Conservation (phyloP, 1,284 basidiomycete species). For the Ganoderma sinense region DNA sequence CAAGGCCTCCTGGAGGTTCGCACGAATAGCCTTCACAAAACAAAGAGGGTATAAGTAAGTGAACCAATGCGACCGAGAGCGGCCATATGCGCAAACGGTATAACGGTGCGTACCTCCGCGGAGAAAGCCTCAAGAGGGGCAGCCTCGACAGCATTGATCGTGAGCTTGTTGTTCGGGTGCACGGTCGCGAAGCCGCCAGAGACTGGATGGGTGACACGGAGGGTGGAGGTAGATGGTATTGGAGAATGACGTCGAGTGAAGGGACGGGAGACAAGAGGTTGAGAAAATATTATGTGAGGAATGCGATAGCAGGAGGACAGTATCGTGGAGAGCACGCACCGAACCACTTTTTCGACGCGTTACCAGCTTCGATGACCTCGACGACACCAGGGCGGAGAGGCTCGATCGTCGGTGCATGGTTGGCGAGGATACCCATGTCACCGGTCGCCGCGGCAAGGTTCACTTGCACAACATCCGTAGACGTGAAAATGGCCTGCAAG, state of each 20-base stretch:
- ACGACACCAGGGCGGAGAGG: constrained; percentile 91
- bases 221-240: background rate
- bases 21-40: constrained; percentile 78
- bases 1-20: constrained; percentile 91
- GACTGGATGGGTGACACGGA: constrained; percentile 56
- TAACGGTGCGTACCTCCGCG: constrained; percentile 66
- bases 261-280: background rate
- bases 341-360: constrained; percentile 92
- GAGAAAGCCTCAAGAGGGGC: constrained; percentile 94
- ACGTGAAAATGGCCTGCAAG: constrained; percentile 83
- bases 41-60: background rate
- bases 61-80: background rate
- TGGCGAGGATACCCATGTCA: constrained; percentile 98
- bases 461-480: constrained; percentile 91
- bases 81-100: background rate
- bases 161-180: constrained; percentile 96
- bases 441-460: constrained; percentile 94
- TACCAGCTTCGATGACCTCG: constrained; percentile 88
- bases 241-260: background rate
- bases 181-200: constrained; percentile 98
- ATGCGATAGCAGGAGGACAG: background rate
- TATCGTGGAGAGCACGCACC: constrained; percentile 61
- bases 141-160: constrained; percentile 97
- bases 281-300: background rate
- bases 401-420: constrained; percentile 95